Percentiles rank a stretch among this genome's conserved stretches.
These are phyloP conservation scores for Nannizziopsis arthrosporioides DNA, from an alignment of 2,329 filamentous ascomycete genomes.

Conservation along the genomic window DNA sequence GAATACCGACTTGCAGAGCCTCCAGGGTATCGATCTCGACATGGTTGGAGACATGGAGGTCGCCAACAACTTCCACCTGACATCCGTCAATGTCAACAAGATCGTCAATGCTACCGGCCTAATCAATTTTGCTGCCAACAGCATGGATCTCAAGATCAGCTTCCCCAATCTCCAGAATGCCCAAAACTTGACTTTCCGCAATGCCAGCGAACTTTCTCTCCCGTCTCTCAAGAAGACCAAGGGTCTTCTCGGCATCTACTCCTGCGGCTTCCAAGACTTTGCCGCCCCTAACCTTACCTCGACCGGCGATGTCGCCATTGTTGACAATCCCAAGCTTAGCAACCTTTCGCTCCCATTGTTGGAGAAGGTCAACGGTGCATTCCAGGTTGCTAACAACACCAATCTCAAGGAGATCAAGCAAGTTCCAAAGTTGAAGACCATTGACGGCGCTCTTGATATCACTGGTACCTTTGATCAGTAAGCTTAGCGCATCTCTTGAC, in stretches of 20 bases:
- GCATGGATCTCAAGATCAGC: conserved; percentile 54
- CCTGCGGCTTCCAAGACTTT: conserved; percentile 47
- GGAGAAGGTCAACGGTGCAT: conserved; percentile 59
- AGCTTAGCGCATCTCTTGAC: background rate
- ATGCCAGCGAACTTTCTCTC: conserved; percentile 61
- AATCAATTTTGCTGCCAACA: conserved; percentile 71
- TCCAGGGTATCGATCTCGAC: conserved; percentile 70
- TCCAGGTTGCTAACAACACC: conserved; percentile 87
- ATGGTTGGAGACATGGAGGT: conserved; percentile 64
- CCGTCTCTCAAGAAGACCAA: conserved; percentile 63
- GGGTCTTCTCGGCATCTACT: conserved; percentile 72
- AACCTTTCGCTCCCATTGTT: conserved; percentile 69
- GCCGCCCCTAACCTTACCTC: conserved; percentile 37
- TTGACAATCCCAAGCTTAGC: conserved; percentile 44
- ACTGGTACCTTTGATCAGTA: conserved; percentile 74
- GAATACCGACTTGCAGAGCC: conserved; percentile 70
- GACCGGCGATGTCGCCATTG: conserved; percentile 45
- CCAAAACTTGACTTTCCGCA: conserved; percentile 69
- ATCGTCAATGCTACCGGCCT: conserved; percentile 61
- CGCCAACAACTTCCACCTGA: conserved; percentile 79
- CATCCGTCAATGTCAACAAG: conserved; percentile 58
- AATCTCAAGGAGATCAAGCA: conserved; percentile 52
- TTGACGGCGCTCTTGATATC: conserved; percentile 73
- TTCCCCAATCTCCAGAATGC: conserved; percentile 71
- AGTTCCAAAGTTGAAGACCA: conserved; percentile 55